Percentiles rank a stretch among this genome's conserved stretches.
Conservation (phyloP, 2,329 filamentous ascomycete species). For the Pseudofabraea citricarpa region DNA sequence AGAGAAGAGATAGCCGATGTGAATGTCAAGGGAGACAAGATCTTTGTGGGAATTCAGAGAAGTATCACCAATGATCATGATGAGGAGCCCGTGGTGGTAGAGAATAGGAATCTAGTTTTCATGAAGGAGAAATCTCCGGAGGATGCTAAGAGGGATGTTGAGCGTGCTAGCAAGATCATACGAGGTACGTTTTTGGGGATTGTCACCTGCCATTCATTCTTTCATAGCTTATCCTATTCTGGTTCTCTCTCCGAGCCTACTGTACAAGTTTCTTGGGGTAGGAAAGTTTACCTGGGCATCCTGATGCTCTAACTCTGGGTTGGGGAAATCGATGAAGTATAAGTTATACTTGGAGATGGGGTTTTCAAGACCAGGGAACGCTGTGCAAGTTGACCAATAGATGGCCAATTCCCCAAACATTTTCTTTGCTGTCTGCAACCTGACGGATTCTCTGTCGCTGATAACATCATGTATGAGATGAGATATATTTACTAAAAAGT, state of each 20-base stretch:
- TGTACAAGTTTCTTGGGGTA: no score
- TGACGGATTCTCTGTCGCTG: background rate
- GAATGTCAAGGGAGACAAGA: conserved; percentile 24
- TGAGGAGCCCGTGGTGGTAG: conserved; percentile 39
- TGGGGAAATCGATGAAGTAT: background rate
- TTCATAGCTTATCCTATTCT: background rate
- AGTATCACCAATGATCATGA: conserved; percentile 17
- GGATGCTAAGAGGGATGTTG: conserved; percentile 11
- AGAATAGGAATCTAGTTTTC: conserved; percentile 60
- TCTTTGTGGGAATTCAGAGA: conserved; percentile 24
- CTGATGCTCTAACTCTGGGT: background rate
- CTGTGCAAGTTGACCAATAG: background rate
- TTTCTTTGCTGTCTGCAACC: background rate
- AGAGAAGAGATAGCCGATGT: conserved; percentile 43
- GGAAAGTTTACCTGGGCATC: no score
- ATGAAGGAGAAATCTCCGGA: conserved; percentile 38
- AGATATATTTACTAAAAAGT: background rate
- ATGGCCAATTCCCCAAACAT: background rate
- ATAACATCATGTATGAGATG: background rate
- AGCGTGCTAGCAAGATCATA: conserved; percentile 14
- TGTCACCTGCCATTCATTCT: background rate
- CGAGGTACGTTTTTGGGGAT: conserved; percentile 15
- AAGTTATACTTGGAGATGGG: background rate
- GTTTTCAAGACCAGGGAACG: background rate
- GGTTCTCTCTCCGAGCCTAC: background rate